Conservation (phyloP, 2,329 filamentous ascomycete genomes). For the Alternaria sp. region DNA sequence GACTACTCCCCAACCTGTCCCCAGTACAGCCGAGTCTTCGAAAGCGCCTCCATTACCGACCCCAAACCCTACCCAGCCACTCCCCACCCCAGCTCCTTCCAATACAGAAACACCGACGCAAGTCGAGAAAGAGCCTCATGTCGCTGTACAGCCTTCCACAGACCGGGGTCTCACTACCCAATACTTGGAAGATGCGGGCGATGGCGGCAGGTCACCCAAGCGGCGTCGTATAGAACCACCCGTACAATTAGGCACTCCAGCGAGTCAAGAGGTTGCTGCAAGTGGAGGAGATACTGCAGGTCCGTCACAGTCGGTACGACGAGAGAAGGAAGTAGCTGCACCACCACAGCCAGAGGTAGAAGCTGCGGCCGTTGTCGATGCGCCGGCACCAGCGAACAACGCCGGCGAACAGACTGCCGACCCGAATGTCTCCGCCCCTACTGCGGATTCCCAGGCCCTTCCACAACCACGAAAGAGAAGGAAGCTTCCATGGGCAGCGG, state of each 20-base stretch:
- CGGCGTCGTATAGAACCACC: slow-evolving; percentile 25
- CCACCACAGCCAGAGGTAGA: not conserved
- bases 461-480: slow-evolving; percentile 13
- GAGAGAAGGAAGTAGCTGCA: not conserved
- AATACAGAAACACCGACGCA: not conserved
- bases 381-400: not conserved
- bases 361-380: not conserved
- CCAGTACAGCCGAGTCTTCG: not conserved
- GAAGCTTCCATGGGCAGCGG: slow-evolving; percentile 36
- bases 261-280: not conserved
- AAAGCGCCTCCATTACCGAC: not conserved
- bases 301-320: not conserved
- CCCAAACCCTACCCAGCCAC: not conserved
- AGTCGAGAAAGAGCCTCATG: not conserved
- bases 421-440: not conserved
- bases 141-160: not conserved
- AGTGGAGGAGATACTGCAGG: not conserved
- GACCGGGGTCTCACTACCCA: slow-evolving; percentile 1
- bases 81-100: slow-evolving; percentile 1
- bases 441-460: slow-evolving; percentile 2
- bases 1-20: slow-evolving; percentile 8
- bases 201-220: slow-evolving; percentile 27
- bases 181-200: slow-evolving; percentile 14
- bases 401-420: not conserved
- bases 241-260: not conserved